These are phyloP conservation scores for Calendula officinalis DNA, from an alignment of 129 eudicot genomes.

Conservation along the genomic window DNA sequence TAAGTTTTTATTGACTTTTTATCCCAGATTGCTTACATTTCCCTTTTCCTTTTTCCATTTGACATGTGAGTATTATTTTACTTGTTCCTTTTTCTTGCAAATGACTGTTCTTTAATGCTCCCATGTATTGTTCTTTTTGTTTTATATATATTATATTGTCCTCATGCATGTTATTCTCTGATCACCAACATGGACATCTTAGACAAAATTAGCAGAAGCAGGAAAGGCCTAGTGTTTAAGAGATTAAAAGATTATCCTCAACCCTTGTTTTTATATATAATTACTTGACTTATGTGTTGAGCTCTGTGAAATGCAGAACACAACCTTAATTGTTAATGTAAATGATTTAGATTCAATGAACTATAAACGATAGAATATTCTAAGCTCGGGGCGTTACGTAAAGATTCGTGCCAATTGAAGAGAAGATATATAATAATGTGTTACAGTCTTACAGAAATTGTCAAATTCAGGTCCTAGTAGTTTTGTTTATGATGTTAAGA, in stretches of 20 bases:
- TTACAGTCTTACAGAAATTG: too few relatives aligned
- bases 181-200: slow-evolving; percentile 10
- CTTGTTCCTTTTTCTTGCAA: slow-evolving; percentile 22
- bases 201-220: neutral
- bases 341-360: slow-evolving; percentile 12
- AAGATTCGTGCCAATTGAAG: neutral
- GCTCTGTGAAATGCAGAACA: slow-evolving; percentile 17
- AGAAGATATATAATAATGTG: neutral
- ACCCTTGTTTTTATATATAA: slow-evolving; percentile 3
- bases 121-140: slow-evolving; percentile 9
- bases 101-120: slow-evolving; percentile 18
- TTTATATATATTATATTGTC: neutral
- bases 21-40: neutral
- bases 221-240: slow-evolving; percentile 11
- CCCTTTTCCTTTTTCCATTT: neutral
- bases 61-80: slow-evolving; percentile 7
- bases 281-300: neutral
- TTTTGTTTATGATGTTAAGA: slow-evolving; percentile 20
- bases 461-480: slow-evolving; percentile 6
- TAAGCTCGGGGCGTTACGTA: neutral
- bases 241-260: neutral
- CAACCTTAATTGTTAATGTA: neutral
- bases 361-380: slow-evolving; percentile 1
- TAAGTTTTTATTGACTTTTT: neutral
- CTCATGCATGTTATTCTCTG: slow-evolving; percentile 21